Evolutionary conservation across 129 eudicot genomes (phyloP), one percentile per base, ranked within the genome.

Genomic region (Gnaphalium uliginosum): DNA sequence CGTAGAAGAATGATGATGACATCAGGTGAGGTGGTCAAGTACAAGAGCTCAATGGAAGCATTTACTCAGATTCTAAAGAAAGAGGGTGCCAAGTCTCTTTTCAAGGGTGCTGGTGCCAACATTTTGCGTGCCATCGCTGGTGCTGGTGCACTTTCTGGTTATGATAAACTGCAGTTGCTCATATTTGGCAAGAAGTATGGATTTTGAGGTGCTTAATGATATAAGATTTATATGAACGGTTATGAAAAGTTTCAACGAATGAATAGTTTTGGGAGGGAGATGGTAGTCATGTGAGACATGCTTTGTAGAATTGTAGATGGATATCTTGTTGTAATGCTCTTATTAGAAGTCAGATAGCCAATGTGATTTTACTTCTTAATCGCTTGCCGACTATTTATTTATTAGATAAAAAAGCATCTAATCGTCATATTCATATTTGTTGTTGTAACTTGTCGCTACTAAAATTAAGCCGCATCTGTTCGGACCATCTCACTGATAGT

Each of bases 51-150:
- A 10, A 29, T 85, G 69, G 87, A 87, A 39, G 83, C 83, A 25
- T 80, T 87, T 60, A 6, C 83, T 33, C 87, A 84, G 81, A 84
- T 87, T 24, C 17, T 87, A 35, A 87, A 84, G 81, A 84, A 87
- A 1, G 89, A 87, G 66, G 89, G 92, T 2, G 74, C 84, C 66
- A 87, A 87, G 82, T 87, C 92, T 57, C 85, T 87, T 33, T 87
- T 84, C 83, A 87, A 87, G 82, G 92, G 89, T 68, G 92, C 87
- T n/a, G 92, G 92, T 11, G 92, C 92, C 23, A 84, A 87, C 80
- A 87, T 87, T 58, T 87, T 87, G 5, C 81, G 92, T 8, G 92
- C 87, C 6, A 58, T 87, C 69, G 89, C 92, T 21, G 89, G 92
- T 80, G 92, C 89, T 69, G 92, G 89, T 72, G 92, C 82, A 51